Evolutionary conservation across 2,329 filamentous ascomycete genomes (phyloP).

Genomic region (Hortaea werneckii): DNA sequence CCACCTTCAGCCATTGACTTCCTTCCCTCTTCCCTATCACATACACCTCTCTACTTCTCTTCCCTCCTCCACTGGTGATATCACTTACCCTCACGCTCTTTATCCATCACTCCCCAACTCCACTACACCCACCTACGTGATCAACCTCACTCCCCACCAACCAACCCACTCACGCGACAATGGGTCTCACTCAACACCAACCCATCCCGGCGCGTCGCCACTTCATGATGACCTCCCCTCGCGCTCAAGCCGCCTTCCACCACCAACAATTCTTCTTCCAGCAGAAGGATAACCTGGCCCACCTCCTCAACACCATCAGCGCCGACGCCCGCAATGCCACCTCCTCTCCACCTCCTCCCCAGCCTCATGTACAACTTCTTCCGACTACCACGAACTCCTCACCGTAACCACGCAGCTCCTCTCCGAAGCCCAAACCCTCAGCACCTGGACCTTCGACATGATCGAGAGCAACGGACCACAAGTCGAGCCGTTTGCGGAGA

Average conservation of each 20-base stretch:
- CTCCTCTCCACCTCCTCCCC: neutral
- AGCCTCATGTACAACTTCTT: neutral
- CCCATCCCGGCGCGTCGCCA: neutral
- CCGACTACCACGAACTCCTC: slow-evolving; percentile 11
- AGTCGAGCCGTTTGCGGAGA: slow-evolving; percentile 7
- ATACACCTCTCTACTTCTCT: neutral
- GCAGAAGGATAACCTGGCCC: slow-evolving; percentile 7
- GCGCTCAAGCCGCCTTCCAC: slow-evolving; percentile 6
- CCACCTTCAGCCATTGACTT: neutral
- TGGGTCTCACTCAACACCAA: slow-evolving; percentile 4
- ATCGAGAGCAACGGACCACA: slow-evolving; percentile 5
- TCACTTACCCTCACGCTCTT: neutral
- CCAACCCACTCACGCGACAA: neutral
- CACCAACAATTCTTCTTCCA: slow-evolving; percentile 9
- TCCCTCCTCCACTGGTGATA: neutral
- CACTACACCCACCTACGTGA: too few relatives aligned
- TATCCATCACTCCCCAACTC: neutral
- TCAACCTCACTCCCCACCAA: neutral
- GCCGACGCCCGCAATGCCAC: slow-evolving; percentile 8
- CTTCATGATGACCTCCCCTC: slow-evolving; percentile 8
- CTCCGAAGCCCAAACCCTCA: slow-evolving; percentile 7
- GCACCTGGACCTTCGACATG: slow-evolving; percentile 7
- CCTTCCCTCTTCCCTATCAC: neutral
- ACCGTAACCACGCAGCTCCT: slow-evolving; percentile 9
- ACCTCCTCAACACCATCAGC: slow-evolving; percentile 9